Conservation (phyloP, 306 rosid genomes). For the Abrus pulchellus region DNA sequence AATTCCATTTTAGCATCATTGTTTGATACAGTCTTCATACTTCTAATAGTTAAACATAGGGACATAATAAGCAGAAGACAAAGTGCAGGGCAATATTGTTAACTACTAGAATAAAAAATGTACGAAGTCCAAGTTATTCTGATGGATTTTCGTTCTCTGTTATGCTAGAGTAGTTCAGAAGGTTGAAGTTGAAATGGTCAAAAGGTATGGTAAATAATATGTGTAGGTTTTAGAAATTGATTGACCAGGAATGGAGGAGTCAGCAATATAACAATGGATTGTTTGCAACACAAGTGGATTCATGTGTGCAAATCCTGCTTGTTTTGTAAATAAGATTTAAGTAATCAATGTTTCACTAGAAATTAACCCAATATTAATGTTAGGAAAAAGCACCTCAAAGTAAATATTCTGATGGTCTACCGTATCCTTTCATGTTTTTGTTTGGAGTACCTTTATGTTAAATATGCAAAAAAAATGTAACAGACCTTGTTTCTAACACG, state of each 20-base stretch:
- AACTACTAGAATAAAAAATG: conserved; percentile 1
- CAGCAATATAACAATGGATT: conserved; percentile 7
- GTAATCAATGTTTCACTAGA: conserved; percentile 2
- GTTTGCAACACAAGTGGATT: conserved; percentile 17
- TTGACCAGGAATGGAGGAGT: conserved; percentile 8
- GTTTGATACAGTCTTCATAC: neutral
- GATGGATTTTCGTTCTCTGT: neutral
- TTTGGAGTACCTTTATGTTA: neutral
- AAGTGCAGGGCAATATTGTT: neutral
- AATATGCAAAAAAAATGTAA: conserved; percentile 33
- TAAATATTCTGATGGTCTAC: neutral
- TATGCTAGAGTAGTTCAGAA: conserved; percentile 1
- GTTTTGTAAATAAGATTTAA: neutral
- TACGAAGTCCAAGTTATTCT: neutral
- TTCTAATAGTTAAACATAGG: neutral
- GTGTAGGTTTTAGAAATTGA: neutral
- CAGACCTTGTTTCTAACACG: conserved; percentile 88
- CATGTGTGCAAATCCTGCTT: conserved; percentile 1
- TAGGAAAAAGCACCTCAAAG: neutral
- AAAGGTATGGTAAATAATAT: neutral
- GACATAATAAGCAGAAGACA: neutral
- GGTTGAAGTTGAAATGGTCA: conserved; percentile 5
- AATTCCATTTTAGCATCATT: neutral
- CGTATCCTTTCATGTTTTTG: conserved; percentile 20
- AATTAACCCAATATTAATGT: neutral